Evolutionary conservation across 805 yeast species (phyloP).

Genomic region (Metschnikowia similis): DNA sequence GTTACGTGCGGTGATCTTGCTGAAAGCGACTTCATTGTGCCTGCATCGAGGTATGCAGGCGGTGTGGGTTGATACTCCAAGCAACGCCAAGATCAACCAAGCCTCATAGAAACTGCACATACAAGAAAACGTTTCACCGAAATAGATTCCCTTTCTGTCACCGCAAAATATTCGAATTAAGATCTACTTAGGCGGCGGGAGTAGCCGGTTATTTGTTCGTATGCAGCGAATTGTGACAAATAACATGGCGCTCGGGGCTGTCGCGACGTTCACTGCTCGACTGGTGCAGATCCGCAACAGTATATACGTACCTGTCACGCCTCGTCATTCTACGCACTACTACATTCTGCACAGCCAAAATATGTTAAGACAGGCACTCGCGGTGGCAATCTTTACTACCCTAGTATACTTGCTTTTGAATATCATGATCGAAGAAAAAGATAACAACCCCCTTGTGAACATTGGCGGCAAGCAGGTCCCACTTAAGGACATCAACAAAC

Average conservation of each 20-base stretch:
- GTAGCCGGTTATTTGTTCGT: neutral
- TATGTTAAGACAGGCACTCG: conserved; percentile 11
- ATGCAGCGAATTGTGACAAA: neutral
- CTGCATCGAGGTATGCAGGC: conserved; percentile 3
- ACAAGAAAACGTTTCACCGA: too few species aligned
- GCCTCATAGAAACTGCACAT: too few species aligned
- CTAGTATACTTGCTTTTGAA: conserved; percentile 9
- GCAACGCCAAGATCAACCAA: neutral
- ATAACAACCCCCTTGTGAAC: conserved; percentile 21
- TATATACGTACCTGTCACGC: conserved; percentile 3
- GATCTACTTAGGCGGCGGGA: too few species aligned
- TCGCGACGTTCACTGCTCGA: neutral
- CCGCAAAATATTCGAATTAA: too few species aligned
- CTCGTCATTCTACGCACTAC: conserved; percentile 2
- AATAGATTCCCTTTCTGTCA: too few species aligned
- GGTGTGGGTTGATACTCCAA: neutral
- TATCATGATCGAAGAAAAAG: conserved; percentile 11
- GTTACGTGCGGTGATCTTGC: conserved; percentile 1
- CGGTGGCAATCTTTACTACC: conserved; percentile 7
- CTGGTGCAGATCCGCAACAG: conserved; percentile 3
- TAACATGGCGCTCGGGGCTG: neutral
- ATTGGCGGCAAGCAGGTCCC: conserved; percentile 38
- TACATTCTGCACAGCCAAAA: conserved; percentile 7
- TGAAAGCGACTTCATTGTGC: conserved; percentile 1
- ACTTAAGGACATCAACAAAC: conserved; percentile 33